A percentile compares a stretch with the other conserved stretches of the same genome.
Conservation (phyloP, 495 filamentous ascomycete genomes). For the Aspergillus carlsbadensis region DNA sequence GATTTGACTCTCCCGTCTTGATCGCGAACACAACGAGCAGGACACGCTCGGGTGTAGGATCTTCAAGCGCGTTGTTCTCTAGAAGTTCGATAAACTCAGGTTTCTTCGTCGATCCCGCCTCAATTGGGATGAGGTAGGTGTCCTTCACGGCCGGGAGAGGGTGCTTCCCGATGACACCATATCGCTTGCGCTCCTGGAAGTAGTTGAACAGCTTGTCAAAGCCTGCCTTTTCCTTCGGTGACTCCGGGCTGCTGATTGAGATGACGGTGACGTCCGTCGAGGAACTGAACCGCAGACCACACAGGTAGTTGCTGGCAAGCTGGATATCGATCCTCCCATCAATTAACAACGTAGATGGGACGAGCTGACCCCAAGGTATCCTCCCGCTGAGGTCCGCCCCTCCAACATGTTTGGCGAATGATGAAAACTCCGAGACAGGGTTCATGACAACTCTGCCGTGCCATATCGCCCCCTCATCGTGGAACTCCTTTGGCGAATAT, state of each 20-base stretch:
- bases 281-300: constrained; percentile 68
- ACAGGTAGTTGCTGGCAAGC: constrained; percentile 85
- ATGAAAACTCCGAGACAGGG: constrained; percentile 67
- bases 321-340: constrained; percentile 80
- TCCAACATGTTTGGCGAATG: constrained; percentile 77
- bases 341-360: constrained; percentile 66
- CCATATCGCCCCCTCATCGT: constrained; percentile 71
- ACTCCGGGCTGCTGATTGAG: constrained; percentile 57
- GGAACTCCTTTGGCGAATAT: constrained; percentile 77
- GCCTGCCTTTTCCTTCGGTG: constrained; percentile 45
- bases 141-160: constrained; percentile 67
- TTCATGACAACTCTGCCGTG: constrained; percentile 76
- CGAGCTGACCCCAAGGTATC: constrained; percentile 66
- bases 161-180: constrained; percentile 77
- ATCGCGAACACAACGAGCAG: constrained; percentile 78
- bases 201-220: constrained; percentile 77
- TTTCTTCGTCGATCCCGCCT: constrained; percentile 53
- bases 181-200: constrained; percentile 71
- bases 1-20: constrained; percentile 47
- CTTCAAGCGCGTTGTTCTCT: constrained; percentile 68
- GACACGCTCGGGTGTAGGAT: constrained; percentile 62
- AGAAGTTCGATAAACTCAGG: constrained; percentile 78
- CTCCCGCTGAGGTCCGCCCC: constrained; percentile 67
- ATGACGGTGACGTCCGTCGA: constrained; percentile 74
- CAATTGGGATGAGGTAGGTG: constrained; percentile 75